A percentile compares a stretch with the other conserved stretches of the same genome.
phyloP scores from a whole-genome alignment of 768 basidiomycete species.

The Grammothele lineata region DNA sequence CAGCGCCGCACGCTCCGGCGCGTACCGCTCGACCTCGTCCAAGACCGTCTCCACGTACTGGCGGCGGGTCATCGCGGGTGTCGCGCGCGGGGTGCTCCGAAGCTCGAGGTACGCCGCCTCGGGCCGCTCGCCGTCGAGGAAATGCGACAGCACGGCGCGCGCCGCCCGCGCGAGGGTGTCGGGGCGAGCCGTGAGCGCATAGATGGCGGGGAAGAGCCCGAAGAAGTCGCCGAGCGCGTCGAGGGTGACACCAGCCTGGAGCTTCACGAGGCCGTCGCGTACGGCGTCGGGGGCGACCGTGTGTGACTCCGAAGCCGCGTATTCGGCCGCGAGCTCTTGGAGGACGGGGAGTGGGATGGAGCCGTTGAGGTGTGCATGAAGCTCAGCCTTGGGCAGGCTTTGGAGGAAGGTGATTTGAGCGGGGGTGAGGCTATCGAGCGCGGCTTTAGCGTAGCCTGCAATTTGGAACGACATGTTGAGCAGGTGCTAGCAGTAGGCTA shows the following conservation, averaged over 20 bases:
- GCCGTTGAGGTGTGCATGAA: slow-evolving; percentile 84
- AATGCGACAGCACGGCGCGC: slow-evolving; percentile 58
- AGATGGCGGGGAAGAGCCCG: slow-evolving; percentile 70
- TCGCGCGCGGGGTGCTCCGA: slow-evolving; percentile 72
- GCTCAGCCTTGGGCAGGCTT: slow-evolving; percentile 71
- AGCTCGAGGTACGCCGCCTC: slow-evolving; percentile 76
- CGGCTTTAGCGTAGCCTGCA: slow-evolving; percentile 37
- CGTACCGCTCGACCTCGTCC: slow-evolving; percentile 57
- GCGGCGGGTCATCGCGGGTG: slow-evolving; percentile 50
- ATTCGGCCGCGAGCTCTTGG: slow-evolving; percentile 54
- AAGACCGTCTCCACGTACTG: slow-evolving; percentile 66
- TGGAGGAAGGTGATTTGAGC: slow-evolving; percentile 57
- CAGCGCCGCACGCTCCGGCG: slow-evolving; percentile 45
- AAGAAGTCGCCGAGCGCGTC: slow-evolving; percentile 71
- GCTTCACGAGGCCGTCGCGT: slow-evolving; percentile 37
- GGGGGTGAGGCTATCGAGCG: slow-evolving; percentile 48
- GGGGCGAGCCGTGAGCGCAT: slow-evolving; percentile 67
- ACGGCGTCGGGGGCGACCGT: slow-evolving; percentile 24
- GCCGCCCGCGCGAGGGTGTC: slow-evolving; percentile 51
- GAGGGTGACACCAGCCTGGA: slow-evolving; percentile 40
- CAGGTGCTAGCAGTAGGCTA: too few relatives aligned
- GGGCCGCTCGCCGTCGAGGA: slow-evolving; percentile 42
- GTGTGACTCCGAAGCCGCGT: slow-evolving; percentile 28
- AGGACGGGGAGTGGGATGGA: slow-evolving; percentile 69
- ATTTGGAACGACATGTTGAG: slow-evolving; percentile 11